Base-by-base conservation (phyloP, 1,284 basidiomycete species). In the Sporisorium exsertum region DNA sequence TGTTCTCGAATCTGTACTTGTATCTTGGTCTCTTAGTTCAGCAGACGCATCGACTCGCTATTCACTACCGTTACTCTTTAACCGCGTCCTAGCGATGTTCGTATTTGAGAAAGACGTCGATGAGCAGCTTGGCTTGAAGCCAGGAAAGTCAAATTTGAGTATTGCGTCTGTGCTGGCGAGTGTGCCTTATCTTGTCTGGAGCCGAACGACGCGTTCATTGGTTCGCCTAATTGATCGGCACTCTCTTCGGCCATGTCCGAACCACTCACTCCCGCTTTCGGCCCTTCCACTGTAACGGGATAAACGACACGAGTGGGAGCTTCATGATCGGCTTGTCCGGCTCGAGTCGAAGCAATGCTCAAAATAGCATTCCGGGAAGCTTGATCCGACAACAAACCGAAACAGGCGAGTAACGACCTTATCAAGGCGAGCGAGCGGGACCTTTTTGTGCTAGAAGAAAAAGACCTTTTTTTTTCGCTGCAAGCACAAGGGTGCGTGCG, bases 191-290 rank as follows among this genome's bases (percentile, higher is more conserved):
- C 60, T 62, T n/a, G 27, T 45, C 37, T 18, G 8, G 9, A 53
- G 24, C 24, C 32, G 18, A 57, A 43, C 49, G 29, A 52, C 59
- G 49, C 43, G 40, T 61, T 67, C 29, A 67, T 67, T 67, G 65
- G 65, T 47, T 26, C 40, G 54, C 55, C 27, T 29, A 51, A 50
- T 42, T 47, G 47, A 33, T 67, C 58, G 58, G 54, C 26, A 13
- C 22, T 37, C 58, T 54, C 13, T 49, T 56, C 47, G 42, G 58
- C 29, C 56, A 51, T 47, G 27, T 61, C 55, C 68, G 62, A 46
- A 54, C 47, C 37, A 42, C 20, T 3, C 12, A 45, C 57, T 18
- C 52, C 60, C 29, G 29, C 29, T 32, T 32, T 32, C 10, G 5
- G 5, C 29, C 29, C 10, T 32, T 10, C 29, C 10, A 32, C 29